phyloP scores from a whole-genome alignment of 1,284 basidiomycete genomes.

The Peniophora sp. region DNA sequence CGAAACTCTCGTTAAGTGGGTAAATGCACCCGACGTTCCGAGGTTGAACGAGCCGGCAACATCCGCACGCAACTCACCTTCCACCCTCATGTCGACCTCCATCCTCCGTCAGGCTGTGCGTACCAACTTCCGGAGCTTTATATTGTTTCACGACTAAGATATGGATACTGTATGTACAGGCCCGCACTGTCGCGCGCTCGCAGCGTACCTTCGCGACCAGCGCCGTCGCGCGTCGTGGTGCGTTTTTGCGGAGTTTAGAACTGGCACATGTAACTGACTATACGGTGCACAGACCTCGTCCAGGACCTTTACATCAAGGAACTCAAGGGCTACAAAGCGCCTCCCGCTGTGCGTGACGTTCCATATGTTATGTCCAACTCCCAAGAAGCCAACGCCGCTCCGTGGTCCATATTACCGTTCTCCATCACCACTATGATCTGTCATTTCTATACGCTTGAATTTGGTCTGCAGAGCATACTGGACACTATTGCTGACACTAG shows the following conservation, averaged over 20 bases:
- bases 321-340: conserved; percentile 83
- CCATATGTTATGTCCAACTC: conserved; percentile 1
- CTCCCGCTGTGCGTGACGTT: conserved; percentile 37
- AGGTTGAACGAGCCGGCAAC: background rate
- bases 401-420: no score
- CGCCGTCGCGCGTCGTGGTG: conserved; percentile 38
- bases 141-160: background rate
- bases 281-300: conserved; percentile 61
- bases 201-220: conserved; percentile 56
- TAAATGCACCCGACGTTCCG: no score
- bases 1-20: no score
- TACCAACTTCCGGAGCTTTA: conserved; percentile 7
- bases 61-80: conserved; percentile 8
- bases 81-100: conserved; percentile 41
- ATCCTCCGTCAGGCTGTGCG: conserved; percentile 52
- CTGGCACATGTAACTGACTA: background rate
- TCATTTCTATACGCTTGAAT: no score
- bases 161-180: conserved; percentile 30
- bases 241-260: conserved; percentile 1
- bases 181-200: conserved; percentile 28
- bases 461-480: background rate
- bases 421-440: no score
- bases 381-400: no score
- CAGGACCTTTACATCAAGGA: conserved; percentile 90
- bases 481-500: background rate